Conservation (phyloP, 345 rosid species). For the Ailanthus altissimus region DNA sequence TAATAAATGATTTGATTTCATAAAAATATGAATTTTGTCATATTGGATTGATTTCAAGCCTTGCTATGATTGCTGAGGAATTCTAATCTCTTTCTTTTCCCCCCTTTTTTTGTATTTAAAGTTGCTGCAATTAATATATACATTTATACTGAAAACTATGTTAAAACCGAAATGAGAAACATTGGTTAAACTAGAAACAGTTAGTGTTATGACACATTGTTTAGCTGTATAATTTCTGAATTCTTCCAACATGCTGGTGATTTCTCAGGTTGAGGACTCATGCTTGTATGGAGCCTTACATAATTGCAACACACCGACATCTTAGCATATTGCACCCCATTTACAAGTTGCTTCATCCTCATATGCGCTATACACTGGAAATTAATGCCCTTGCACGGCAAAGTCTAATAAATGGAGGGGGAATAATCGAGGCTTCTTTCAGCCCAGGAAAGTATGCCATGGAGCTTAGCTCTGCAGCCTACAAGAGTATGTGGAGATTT, state of each 20-base stretch:
- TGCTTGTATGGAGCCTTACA: conserved; percentile 88
- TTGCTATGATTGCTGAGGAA: neutral
- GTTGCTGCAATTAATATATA: neutral
- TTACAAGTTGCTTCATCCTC: conserved; percentile 82
- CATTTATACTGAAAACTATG: neutral
- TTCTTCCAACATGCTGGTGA: conserved; percentile 1
- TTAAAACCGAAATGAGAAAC: conserved; percentile 1
- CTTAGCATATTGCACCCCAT: conserved; percentile 89
- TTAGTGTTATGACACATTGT: neutral
- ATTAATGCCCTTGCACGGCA: conserved; percentile 91
- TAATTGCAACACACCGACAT: conserved; percentile 84
- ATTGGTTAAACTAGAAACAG: neutral
- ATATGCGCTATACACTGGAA: conserved; percentile 90
- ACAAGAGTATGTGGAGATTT: conserved; percentile 75
- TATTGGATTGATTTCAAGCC: conserved; percentile 8
- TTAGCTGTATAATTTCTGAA: neutral
- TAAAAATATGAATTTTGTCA: neutral
- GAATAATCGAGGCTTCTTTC: conserved; percentile 83
- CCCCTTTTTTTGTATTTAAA: neutral
- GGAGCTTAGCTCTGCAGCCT: conserved; percentile 94
- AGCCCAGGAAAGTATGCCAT: conserved; percentile 74
- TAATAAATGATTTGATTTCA: conserved; percentile 1
- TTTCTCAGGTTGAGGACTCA: conserved; percentile 83
- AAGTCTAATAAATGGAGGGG: conserved; percentile 89
- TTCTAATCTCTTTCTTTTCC: too few relatives aligned